Evolutionary conservation across 2,329 filamentous ascomycete species (phyloP).

Genomic region (Pestalotiopsis fici): DNA sequence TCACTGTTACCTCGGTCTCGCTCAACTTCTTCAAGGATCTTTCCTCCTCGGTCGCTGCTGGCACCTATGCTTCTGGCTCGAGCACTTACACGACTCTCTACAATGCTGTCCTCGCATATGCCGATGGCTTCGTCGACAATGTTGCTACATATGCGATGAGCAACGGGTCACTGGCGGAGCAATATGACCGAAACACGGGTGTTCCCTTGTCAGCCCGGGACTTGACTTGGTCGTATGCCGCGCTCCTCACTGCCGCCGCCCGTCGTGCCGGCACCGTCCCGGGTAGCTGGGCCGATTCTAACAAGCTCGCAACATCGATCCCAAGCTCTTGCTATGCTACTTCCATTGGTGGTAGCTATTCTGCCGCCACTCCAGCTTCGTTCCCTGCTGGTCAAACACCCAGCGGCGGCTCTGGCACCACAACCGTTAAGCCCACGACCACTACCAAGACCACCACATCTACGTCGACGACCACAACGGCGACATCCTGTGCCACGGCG

Average conservation of each 20-base stretch:
- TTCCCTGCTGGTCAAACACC: constrained; percentile 54
- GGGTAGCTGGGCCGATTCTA: constrained; percentile 51
- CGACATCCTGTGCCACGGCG: constrained; percentile 36
- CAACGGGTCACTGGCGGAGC: constrained; percentile 68
- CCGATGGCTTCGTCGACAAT: constrained; percentile 62
- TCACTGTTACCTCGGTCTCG: constrained; percentile 66
- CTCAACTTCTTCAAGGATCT: constrained; percentile 73
- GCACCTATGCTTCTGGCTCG: constrained; percentile 58
- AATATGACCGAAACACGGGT: constrained; percentile 59
- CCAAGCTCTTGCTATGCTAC: constrained; percentile 50
- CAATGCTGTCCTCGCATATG: constrained; percentile 57
- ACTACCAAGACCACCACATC: constrained; percentile 25
- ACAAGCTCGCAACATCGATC: constrained; percentile 43
- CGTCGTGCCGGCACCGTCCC: constrained; percentile 58
- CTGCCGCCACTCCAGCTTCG: constrained; percentile 43
- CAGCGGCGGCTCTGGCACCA: constrained; percentile 24
- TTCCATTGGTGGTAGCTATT: constrained; percentile 52
- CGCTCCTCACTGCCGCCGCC: constrained; percentile 62
- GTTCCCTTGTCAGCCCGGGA: constrained; percentile 63
- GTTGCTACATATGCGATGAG: constrained; percentile 62
- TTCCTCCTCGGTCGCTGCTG: constrained; percentile 55
- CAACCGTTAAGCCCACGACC: constrained; percentile 17
- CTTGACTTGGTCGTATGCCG: constrained; percentile 44
- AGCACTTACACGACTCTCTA: constrained; percentile 55
- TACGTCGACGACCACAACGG: constrained; percentile 20